Evolutionary conservation across 257 asterid genomes (phyloP).

Genomic region (Ilex asprella): DNA sequence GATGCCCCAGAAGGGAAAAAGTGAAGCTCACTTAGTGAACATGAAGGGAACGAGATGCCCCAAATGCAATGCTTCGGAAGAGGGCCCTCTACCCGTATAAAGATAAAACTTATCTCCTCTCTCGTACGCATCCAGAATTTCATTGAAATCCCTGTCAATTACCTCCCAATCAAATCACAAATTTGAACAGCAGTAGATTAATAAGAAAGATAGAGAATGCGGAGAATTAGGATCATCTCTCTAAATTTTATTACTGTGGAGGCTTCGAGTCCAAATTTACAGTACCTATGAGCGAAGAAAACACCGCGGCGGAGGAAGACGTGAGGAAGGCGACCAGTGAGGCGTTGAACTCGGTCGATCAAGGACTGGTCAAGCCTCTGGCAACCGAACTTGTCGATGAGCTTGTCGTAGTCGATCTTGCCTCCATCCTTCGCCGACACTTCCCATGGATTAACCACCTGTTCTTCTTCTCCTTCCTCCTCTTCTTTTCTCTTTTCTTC

Average conservation of each 20-base stretch:
- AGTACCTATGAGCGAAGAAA: slow-evolving; percentile 77
- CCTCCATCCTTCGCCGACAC: slow-evolving; percentile 80
- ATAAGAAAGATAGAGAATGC: not conserved
- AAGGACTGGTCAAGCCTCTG: slow-evolving; percentile 70
- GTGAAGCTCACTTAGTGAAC: slow-evolving; percentile 71
- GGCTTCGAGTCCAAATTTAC: not conserved
- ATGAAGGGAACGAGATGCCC: slow-evolving; percentile 94
- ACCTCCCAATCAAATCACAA: too few species aligned
- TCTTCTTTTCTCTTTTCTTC: not conserved
- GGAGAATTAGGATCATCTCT: too few species aligned
- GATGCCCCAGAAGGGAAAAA: not conserved
- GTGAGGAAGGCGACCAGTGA: slow-evolving; percentile 73
- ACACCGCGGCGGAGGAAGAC: slow-evolving; percentile 98
- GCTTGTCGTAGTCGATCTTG: slow-evolving; percentile 87
- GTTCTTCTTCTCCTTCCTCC: slow-evolving; percentile 36
- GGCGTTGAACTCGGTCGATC: slow-evolving; percentile 62
- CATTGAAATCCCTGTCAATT: slow-evolving; percentile 37
- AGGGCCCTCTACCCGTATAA: slow-evolving; percentile 95
- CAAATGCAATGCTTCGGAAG: slow-evolving; percentile 93
- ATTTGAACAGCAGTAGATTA: too few species aligned
- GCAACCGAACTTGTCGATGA: slow-evolving; percentile 86
- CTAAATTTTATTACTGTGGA: not conserved
- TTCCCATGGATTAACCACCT: slow-evolving; percentile 84
- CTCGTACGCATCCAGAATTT: slow-evolving; percentile 68
- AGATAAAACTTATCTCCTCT: slow-evolving; percentile 82